Evolutionary conservation across 495 filamentous ascomycete genomes (phyloP), one percentile per base, ranked within the genome.

Genomic region (Lasiosphaeriaceae sp.): DNA sequence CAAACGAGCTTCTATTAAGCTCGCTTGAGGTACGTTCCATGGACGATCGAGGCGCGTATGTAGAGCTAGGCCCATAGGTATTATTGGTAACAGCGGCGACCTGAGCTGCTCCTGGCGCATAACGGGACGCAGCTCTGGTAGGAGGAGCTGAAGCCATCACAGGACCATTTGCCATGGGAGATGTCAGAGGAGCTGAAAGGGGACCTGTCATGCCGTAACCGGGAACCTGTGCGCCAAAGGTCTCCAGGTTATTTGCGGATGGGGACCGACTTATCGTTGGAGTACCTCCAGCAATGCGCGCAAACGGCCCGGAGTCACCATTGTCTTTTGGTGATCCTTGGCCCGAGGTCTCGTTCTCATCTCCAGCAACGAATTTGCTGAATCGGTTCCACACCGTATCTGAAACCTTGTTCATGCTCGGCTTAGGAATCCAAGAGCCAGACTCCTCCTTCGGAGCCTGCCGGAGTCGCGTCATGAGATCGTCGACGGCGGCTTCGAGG

Each of bases 351-450:
- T 83, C 81, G 49, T 83, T 83, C 23, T 97, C 93, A 51, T 96
- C 93, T 5, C 95, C 95, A 52, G 88, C 87, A 50, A 99, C 90
- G 63, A 97, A 97, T 56, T 89, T 96, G 66, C 88, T 96, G 74
- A 99, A 96, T 29, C 85, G 89, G 50, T 85, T 88, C 85, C 89
- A 93, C 69, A 97, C 83, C 16, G 86, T 87, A 46, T 84, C 88
- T 16, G 90, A 95, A 0, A 97, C 90, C 66, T 92, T 96, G 67
- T 94, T 91, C 80, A 97, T 93, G 71, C 85, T 97, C 12, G 95
- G 90, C 68, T 90, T 94, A 1, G 90, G 88, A 41, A 97, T 92
- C 90, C 92, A 96, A 1, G 78, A 82, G 51, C 71, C 73, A 9
- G 74, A 74, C 46, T 78, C 79, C 58, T 94, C 90, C 58, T 85